Percentiles rank a stretch among this genome's conserved stretches.
Conservation (phyloP, 2,329 filamentous ascomycete species). For the Paecilomyces variotii region DNA sequence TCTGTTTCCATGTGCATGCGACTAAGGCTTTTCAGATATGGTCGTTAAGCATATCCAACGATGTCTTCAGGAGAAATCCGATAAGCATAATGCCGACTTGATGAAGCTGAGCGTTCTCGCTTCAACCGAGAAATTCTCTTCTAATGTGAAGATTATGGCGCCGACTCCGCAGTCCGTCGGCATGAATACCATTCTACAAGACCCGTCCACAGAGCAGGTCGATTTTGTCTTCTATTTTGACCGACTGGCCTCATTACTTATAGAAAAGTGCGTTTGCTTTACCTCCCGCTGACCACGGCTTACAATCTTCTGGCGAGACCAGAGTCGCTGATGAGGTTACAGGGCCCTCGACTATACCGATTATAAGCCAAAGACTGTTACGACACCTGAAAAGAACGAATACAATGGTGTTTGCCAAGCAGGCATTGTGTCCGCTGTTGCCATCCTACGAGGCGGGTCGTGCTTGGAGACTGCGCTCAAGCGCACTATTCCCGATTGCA, state of each 20-base stretch:
- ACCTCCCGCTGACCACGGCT: slow-evolving; percentile 2
- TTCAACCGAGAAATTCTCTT: slow-evolving; percentile 63
- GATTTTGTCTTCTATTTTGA: slow-evolving; percentile 99
- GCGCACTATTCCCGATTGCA: slow-evolving; percentile 85
- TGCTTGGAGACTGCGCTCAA: slow-evolving; percentile 82
- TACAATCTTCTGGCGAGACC: not conserved
- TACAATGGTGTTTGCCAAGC: slow-evolving; percentile 66
- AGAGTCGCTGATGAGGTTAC: not conserved
- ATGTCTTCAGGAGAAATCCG: slow-evolving; percentile 78
- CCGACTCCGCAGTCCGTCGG: slow-evolving; percentile 73
- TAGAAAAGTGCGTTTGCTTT: slow-evolving; percentile 51
- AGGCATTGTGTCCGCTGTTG: slow-evolving; percentile 74
- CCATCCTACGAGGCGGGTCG: slow-evolving; percentile 80
- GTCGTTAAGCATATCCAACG: slow-evolving; percentile 88
- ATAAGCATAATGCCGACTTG: slow-evolving; percentile 70
- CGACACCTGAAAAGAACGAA: slow-evolving; percentile 60
- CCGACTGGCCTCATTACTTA: slow-evolving; percentile 70
- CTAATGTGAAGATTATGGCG: slow-evolving; percentile 65
- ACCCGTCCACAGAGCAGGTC: slow-evolving; percentile 68
- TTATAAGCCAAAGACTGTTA: slow-evolving; percentile 56
- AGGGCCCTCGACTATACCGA: slow-evolving; percentile 70
- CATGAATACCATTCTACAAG: slow-evolving; percentile 85
- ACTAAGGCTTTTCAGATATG: slow-evolving; percentile 54
- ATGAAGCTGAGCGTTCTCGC: slow-evolving; percentile 65
- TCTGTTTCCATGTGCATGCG: not conserved